phyloP scores from a whole-genome alignment of 2,329 filamentous ascomycete species.

The Sclerotinia nivalis region DNA sequence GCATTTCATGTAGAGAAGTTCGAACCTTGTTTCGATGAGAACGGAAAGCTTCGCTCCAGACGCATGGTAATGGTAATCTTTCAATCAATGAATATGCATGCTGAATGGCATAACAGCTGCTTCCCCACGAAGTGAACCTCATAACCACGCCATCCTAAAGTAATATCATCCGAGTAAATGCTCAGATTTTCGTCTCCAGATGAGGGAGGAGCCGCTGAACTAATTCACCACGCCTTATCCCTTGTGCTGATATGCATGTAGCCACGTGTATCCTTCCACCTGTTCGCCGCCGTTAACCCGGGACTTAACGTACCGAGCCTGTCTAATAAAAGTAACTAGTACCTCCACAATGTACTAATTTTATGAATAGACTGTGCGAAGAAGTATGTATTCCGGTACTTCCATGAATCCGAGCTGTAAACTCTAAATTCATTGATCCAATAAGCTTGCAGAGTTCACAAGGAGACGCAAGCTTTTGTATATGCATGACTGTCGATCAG shows the following conservation, averaged over 20 bases:
- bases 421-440: not conserved
- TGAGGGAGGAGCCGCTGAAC: not conserved
- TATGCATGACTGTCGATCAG: not conserved
- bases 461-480: not conserved
- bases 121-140: not conserved
- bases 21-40: not conserved
- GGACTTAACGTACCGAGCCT: not conserved
- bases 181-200: not conserved
- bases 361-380: not conserved
- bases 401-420: not conserved
- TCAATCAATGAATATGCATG: not conserved
- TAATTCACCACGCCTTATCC: not conserved
- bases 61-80: not conserved
- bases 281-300: slow-evolving; percentile 12
- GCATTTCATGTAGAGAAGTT: not conserved
- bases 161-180: not conserved
- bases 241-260: not conserved
- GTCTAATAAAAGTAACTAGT: too few species aligned
- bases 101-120: not conserved
- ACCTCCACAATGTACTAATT: not conserved
- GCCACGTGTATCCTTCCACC: not conserved
- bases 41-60: slow-evolving; percentile 7
- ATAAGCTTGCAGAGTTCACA: not conserved
- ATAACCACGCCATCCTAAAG: not conserved
- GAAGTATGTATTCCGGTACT: not conserved